phyloP scores from a whole-genome alignment of 2,329 filamentous ascomycete genomes.

The Xenoacremonium recifei region DNA sequence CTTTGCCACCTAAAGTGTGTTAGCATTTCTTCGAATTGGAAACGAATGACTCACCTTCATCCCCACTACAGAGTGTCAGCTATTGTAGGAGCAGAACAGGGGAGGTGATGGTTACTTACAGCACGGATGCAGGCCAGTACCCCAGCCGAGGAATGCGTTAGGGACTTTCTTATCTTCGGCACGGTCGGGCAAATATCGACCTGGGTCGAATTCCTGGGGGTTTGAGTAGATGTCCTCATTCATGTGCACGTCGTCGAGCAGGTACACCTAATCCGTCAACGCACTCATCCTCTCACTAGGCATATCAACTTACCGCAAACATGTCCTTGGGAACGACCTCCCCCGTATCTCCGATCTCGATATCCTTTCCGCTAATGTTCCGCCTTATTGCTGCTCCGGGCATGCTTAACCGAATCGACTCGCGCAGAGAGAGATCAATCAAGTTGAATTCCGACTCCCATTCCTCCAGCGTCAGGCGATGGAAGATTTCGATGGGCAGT shows the following conservation, averaged over 20 bases:
- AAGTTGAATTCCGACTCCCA: conserved; percentile 56
- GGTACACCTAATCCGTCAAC: conserved; percentile 30
- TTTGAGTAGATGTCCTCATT: conserved; percentile 48
- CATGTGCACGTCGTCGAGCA: conserved; percentile 47
- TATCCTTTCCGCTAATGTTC: conserved; percentile 45
- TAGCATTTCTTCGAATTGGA: conserved; percentile 4
- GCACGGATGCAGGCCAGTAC: conserved; percentile 35
- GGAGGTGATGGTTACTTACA: conserved; percentile 17
- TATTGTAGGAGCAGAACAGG: neutral
- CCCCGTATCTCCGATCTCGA: conserved; percentile 42
- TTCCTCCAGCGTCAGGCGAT: conserved; percentile 45
- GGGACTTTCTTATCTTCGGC: conserved; percentile 41
- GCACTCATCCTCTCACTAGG: neutral
- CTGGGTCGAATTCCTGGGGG: conserved; percentile 49
- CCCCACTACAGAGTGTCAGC: neutral
- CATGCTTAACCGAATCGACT: conserved; percentile 51
- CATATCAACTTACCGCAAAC: conserved; percentile 34
- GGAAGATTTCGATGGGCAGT: conserved; percentile 36
- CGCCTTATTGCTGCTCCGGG: conserved; percentile 49
- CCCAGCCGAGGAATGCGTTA: conserved; percentile 35
- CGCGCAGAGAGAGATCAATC: conserved; percentile 50
- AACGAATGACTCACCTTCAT: neutral
- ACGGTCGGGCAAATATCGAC: conserved; percentile 43
- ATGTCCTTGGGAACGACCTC: conserved; percentile 49
- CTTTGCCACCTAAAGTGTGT: conserved; percentile 44